Evolutionary conservation across 2,329 filamentous ascomycete species (phyloP).

Genomic region (Penicillium psychrosexuale): DNA sequence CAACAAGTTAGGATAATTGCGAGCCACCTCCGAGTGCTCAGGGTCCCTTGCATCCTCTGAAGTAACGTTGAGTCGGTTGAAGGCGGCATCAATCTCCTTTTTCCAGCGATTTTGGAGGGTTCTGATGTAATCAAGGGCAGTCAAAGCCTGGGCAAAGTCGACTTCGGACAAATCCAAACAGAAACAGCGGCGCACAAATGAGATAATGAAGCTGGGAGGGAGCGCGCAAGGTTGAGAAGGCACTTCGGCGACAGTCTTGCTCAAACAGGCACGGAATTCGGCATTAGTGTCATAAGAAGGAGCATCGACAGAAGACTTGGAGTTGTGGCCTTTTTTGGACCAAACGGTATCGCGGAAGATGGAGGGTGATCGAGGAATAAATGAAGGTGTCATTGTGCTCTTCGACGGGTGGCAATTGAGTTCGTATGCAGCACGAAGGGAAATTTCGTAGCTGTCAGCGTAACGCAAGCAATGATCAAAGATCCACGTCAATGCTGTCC

Average conservation of each 20-base stretch:
- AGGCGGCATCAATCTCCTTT: slow-evolving; percentile 55
- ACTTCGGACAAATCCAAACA: slow-evolving; percentile 55
- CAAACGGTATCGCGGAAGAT: slow-evolving; percentile 35
- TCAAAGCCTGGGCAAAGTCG: slow-evolving; percentile 64
- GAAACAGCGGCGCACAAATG: slow-evolving; percentile 60
- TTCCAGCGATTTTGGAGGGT: slow-evolving; percentile 60
- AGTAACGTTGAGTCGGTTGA: slow-evolving; percentile 53
- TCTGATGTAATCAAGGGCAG: slow-evolving; percentile 63
- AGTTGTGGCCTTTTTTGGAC: slow-evolving; percentile 21
- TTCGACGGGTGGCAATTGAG: slow-evolving; percentile 58
- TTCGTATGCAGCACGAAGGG: slow-evolving; percentile 65
- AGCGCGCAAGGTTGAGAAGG: slow-evolving; percentile 60
- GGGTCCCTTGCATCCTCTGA: slow-evolving; percentile 47
- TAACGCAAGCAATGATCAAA: slow-evolving; percentile 60
- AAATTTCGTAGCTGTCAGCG: slow-evolving; percentile 62
- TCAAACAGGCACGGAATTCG: slow-evolving; percentile 43
- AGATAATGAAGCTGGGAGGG: slow-evolving; percentile 61
- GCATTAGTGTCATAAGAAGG: slow-evolving; percentile 35
- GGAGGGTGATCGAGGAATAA: slow-evolving; percentile 23
- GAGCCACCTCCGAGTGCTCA: slow-evolving; percentile 46
- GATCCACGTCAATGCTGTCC: slow-evolving; percentile 51
- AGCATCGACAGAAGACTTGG: slow-evolving; percentile 26
- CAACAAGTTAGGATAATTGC: slow-evolving; percentile 53
- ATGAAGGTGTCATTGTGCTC: slow-evolving; percentile 19
- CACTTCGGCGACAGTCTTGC: slow-evolving; percentile 55